Evolutionary conservation across 2,329 filamentous ascomycete genomes (phyloP), one percentile per base, ranked within the genome.

Genomic region (Chaetomium sp.): DNA sequence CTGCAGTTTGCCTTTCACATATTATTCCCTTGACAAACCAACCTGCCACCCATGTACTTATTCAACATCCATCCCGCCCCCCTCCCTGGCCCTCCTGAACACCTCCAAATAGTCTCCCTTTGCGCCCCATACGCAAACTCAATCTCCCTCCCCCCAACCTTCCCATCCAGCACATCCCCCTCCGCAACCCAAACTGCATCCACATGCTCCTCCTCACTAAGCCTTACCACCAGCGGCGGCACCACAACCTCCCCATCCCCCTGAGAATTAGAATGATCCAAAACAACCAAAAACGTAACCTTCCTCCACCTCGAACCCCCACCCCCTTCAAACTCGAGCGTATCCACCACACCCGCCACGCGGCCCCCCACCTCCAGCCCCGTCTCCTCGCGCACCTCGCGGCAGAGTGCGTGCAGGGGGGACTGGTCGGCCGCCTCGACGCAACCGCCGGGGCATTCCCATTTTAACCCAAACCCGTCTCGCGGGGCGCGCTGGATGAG

Each of bases 401-500:
- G 67, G 23, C 47, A 33, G 5, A 67, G 19, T 6, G 65, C 69
- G 19, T 66, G 55, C 0, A 70, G 21, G 12, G 70, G 27, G 0
- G 64, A 63, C 5, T 12, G 13, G 53, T 70, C 69, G 21, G 57
- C 42, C 1, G 6, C 45, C 2, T 71, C 70, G 10, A 68, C 65
- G 3, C 64, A 53, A n/a, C 70, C 70, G 4, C 70, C 70, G 7
- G 70, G 66, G 16, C 60, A 65, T 50, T 71, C 70, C 68, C 69
- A 71, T 3, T 64, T 35, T 3, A 67, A 51, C 0, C 69, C 67
- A 38, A 69, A 71, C 5, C 68, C 70, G 50, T 71, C 70, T 2
- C 66, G 68, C 3, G 69, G 50, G 4, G 70, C 63, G 21, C 70
- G 70, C 23, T 70, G 70, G 54, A 71, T 60, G n/a, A 71, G 63